Base-by-base conservation (phyloP, 2,329 filamentous ascomycete species). In the Fusarium denticulatum region DNA sequence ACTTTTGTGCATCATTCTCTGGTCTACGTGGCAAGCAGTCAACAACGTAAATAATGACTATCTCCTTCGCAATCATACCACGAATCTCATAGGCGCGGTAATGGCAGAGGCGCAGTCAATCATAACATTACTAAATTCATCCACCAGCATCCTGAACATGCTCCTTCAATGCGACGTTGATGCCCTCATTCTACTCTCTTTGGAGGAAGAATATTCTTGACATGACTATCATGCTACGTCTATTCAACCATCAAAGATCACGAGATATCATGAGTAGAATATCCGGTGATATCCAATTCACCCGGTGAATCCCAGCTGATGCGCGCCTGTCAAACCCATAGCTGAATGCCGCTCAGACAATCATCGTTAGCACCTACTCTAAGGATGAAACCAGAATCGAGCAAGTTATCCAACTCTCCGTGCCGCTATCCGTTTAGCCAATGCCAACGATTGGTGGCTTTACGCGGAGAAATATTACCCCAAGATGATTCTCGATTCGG, bases 381-480 rank as follows among this genome's bases (percentile, higher is more conserved):
- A 34, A 58, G 15, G 16, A 36, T 47, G 55, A 58, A 58, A 58
- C 32, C 11, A 36, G 37, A 37, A 58, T 47, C 22, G 40, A n/a
- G 39, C 28, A 32, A 60, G 26, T n/a, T 39, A 5, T 32, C 24
- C 13, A n/a, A 22, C 47, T 43, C 15, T 61, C 37, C n/a, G 37
- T 43, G 58, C 58, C 49, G 58, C 11, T 57, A 43, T 24, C 47
- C 49, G 47, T 56, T 61, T 57, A 61, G 7, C 49, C 37, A 56
- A 8, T 8, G 10, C 20, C 15, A 6, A 16, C 55, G 40, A 42
- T 61, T 57, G 58, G 58, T 61, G 58, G 58, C 37, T 42, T 36
- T 56, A 42, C n/a, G n/a, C 28, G 64, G 64, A 60, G 24, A 22
- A 67, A 67, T 46, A 30, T 57, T 64, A 13, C 24, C 37, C 47